Conservation (phyloP, 257 asterid genomes). For the Leptodermis oblonga region DNA sequence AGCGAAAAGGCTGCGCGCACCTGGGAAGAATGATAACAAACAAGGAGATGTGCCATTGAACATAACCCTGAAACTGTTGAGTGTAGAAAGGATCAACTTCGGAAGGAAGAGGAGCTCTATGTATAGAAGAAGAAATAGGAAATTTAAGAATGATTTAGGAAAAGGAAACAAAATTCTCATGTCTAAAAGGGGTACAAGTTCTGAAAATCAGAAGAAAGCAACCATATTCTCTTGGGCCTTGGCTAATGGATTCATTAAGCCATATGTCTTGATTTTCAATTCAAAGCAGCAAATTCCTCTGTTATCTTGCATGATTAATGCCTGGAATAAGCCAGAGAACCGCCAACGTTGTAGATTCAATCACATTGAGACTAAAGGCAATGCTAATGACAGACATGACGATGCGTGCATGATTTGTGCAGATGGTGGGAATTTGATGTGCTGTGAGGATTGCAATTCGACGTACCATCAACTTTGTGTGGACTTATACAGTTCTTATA, state of each 20-base stretch:
- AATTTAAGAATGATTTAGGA: too few species aligned
- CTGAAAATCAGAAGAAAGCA: slow-evolving; percentile 18
- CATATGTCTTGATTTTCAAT: slow-evolving; percentile 26
- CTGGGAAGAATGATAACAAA: not conserved
- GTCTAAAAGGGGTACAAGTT: not conserved
- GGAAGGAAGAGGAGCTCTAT: not conserved
- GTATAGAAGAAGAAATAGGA: slow-evolving; percentile 2
- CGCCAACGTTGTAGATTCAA: slow-evolving; percentile 17
- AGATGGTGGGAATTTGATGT: slow-evolving; percentile 54
- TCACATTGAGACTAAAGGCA: slow-evolving; percentile 15
- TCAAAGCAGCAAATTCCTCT: slow-evolving; percentile 16
- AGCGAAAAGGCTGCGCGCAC: not conserved
- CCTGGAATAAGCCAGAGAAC: slow-evolving; percentile 39
- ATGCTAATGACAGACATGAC: slow-evolving; percentile 28
- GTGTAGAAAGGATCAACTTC: not conserved
- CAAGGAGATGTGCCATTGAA: not conserved
- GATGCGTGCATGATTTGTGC: slow-evolving; percentile 59
- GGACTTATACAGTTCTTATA: too few species aligned
- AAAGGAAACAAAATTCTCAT: not conserved
- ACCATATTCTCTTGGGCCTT: slow-evolving; percentile 43
- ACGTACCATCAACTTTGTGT: slow-evolving; percentile 51
- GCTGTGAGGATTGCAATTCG: slow-evolving; percentile 49
- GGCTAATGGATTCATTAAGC: slow-evolving; percentile 44
- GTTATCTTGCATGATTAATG: slow-evolving; percentile 28
- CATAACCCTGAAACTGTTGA: not conserved